Evolutionary conservation across 805 yeast species (phyloP), one percentile per base, ranked within the genome.

Genomic region (Wickerhamomyces chambardii): DNA sequence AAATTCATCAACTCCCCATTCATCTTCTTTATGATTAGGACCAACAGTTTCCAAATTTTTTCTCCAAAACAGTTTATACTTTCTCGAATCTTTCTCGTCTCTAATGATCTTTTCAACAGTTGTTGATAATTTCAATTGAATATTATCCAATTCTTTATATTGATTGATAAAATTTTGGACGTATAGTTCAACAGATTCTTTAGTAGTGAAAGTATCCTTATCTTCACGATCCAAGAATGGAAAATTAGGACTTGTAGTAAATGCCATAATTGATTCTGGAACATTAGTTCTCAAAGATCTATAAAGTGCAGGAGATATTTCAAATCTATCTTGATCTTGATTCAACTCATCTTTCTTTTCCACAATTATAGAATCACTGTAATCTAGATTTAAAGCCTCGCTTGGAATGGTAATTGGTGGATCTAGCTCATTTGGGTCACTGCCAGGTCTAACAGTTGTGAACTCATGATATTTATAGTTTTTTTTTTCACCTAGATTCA

Each of bases 1-100:
- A 42, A 64, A 74, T 19, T 46, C 44, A 42, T 69, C 69, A 16
- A 37, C 45, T 34, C 63, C 64, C 70, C 72, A 69, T 38, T 48
- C 47, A 11, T 38, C 22, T n/a, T 42, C 45, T 0, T 35, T 30
- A 5, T 39, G 17, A 1, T 41, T 41, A 11, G 18, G 10, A 3
- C 10, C 22, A 3, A 8, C 10, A 19, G 3, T 4, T 8, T 2
- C 10, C 10, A 19, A 29, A 8, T 17, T 18, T 15, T 51, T 42
- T 33, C 40, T 37, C 60, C 56, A 10, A 56, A 57, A 14, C 32
- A 33, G 11, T 38, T 39, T 36, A 60, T 60, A 26, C 40, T 39
- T 14, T 61, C 50, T 5, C 44, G 36, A 38, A 28, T 12, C 24
- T 12, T 24, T 27, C 2, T 14, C 7, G n/a, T 33, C 28, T 22